These are phyloP conservation scores for Alternaria gansuensis DNA, from an alignment of 2,329 filamentous ascomycete genomes.

Conservation along the genomic window DNA sequence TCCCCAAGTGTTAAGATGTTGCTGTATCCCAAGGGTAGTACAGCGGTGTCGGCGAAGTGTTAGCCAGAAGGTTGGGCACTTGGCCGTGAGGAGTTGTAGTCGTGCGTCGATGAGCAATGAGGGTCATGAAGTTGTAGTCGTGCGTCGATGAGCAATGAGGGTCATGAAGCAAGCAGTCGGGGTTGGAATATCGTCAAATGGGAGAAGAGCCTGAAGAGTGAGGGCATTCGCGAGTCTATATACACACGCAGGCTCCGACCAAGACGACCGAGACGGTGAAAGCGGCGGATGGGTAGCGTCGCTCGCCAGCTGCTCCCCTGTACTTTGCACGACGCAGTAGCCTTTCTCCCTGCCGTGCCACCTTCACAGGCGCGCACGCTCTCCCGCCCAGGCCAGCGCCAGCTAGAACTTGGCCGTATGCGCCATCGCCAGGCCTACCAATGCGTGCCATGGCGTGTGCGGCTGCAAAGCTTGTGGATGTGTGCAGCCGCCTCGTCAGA, in stretches of 20 bases:
- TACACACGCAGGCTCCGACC: conserved; percentile 25
- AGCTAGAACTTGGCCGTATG: conserved; percentile 17
- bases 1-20: not conserved
- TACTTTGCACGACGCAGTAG: conserved; percentile 20
- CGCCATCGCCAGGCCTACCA: conserved; percentile 12
- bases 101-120: not conserved
- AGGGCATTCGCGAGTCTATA: conserved; percentile 35
- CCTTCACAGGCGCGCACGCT: conserved; percentile 16
- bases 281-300: conserved; percentile 33
- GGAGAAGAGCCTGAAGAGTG: conserved; percentile 33
- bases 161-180: conserved; percentile 15
- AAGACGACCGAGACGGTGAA: conserved; percentile 39
- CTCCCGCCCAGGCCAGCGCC: conserved; percentile 21
- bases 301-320: conserved; percentile 33
- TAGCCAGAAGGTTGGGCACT: conserved; percentile 14
- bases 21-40: conserved; percentile 14
- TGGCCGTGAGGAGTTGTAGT: conserved; percentile 1
- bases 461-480: conserved; percentile 10
- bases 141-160: not conserved
- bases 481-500: conserved; percentile 6
- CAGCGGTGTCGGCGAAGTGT: conserved; percentile 15
- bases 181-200: conserved; percentile 20
- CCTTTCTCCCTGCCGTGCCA: conserved; percentile 37
- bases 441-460: conserved; percentile 18
- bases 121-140: not conserved